Base-by-base conservation (phyloP, 2,329 filamentous ascomycete species). In the Lachnellula hyalina region DNA sequence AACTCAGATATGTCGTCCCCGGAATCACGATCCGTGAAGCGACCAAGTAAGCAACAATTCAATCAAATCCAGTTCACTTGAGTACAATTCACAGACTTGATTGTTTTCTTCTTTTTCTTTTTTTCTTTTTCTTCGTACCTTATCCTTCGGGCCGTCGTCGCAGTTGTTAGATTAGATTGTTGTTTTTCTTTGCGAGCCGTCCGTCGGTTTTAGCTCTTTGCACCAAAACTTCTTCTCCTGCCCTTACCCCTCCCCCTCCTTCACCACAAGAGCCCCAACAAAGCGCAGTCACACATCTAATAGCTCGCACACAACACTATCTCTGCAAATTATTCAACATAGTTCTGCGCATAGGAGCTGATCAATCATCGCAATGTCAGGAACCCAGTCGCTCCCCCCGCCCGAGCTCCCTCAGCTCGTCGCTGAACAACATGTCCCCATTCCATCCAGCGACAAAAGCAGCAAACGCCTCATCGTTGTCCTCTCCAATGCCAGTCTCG, bases 331-430 rank as follows among this genome's bases (percentile, higher is more conserved):
- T 56, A 58, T 57, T 57, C 59, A 61, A 63, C 59, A 63, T 56
- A 63, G 59, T 51, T 52, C 9, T 21, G 21, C 47, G 38, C 53
- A 47, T 40, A 57, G 38, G 38, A 47, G 55, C 65, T 67, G 53
- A 68, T 60, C 54, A 21, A 56, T 49, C 40, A 45, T 61, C 57
- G 45, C 50, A 38, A 67, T 73, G 64, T 61, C 76, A 90, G 88
- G 90, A 73, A 97, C 94, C 50, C 94, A 97, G 73, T 97, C 94
- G 53, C 87, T 96, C 57, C 94, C 94, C 56, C 92, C 93, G 52
- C 94, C 94, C 19, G 83, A 87, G 61, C 83, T 99, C 19, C 94
- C 94, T 7, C 89, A 93, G 70, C 84, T 99, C 50, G 90, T 96
- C 47, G 93, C 94, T 42, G 93, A 97, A 73, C 93, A 97, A 72